Conservation (phyloP, 495 filamentous ascomycete genomes). For the Pyrenula massariospora region DNA sequence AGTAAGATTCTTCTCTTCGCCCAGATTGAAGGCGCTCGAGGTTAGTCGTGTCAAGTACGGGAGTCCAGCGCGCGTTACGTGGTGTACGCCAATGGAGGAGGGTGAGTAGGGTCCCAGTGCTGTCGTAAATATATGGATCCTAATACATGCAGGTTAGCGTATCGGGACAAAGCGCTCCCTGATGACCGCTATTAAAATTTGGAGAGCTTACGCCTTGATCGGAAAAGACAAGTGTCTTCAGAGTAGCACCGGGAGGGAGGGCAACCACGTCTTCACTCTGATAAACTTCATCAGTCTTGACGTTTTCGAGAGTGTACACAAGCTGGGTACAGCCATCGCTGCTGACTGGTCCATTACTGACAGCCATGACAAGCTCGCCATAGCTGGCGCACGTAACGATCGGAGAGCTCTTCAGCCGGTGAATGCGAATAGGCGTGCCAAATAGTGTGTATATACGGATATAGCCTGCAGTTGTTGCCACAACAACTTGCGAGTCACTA, state of each 20-base stretch:
- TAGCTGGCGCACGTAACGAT: conserved; percentile 87
- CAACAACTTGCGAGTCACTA: conserved; percentile 81
- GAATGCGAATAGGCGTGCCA: conserved; percentile 77
- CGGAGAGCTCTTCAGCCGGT: conserved; percentile 78
- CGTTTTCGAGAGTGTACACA: conserved; percentile 81
- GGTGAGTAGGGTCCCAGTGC: conserved; percentile 72
- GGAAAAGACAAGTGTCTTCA: conserved; percentile 84
- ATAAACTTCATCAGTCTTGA: conserved; percentile 83
- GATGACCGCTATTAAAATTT: conserved; percentile 1
- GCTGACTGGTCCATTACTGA: conserved; percentile 81
- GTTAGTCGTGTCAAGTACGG: conserved; percentile 76
- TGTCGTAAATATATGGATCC: conserved; percentile 93
- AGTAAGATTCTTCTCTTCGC: conserved; percentile 80
- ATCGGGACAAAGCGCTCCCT: background rate
- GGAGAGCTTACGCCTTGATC: conserved; percentile 56
- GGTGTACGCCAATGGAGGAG: conserved; percentile 82
- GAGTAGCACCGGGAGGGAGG: conserved; percentile 53
- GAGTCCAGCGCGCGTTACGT: conserved; percentile 82
- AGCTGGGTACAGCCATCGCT: conserved; percentile 61
- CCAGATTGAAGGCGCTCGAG: conserved; percentile 73
- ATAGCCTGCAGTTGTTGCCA: conserved; percentile 72
- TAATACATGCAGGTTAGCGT: conserved; percentile 20
- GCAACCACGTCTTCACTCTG: conserved; percentile 89
- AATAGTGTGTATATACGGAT: conserved; percentile 88
- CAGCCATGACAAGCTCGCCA: conserved; percentile 85